A percentile compares a stretch with the other conserved stretches of the same genome.
phyloP scores from a whole-genome alignment of 1,284 basidiomycete species.

The Pisolithus thermaeus region DNA sequence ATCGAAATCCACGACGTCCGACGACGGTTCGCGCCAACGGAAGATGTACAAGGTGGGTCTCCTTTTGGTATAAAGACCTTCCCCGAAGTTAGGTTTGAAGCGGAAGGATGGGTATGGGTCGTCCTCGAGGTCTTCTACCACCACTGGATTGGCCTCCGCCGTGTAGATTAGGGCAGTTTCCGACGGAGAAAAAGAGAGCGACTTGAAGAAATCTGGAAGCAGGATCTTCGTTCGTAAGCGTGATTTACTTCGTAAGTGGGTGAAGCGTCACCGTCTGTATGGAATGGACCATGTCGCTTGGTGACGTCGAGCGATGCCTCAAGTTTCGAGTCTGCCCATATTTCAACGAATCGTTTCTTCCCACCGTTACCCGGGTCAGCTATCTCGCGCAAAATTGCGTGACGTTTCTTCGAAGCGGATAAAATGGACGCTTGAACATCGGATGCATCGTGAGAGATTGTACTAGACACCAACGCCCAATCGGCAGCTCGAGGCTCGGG shows the following conservation, averaged over 20 bases:
- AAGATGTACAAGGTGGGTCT: slow-evolving; percentile 46
- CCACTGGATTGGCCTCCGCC: slow-evolving; percentile 44
- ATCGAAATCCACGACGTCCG: not conserved
- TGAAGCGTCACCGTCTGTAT: slow-evolving; percentile 48
- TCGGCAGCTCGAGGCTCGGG: slow-evolving; percentile 5
- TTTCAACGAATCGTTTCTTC: slow-evolving; percentile 54
- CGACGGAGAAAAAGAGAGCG: slow-evolving; percentile 46
- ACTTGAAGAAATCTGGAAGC: slow-evolving; percentile 41
- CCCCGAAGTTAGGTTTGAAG: slow-evolving; percentile 52
- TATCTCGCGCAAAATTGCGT: slow-evolving; percentile 45
- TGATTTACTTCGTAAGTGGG: not conserved
- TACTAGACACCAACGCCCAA: slow-evolving; percentile 15
- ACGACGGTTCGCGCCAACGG: slow-evolving; percentile 29
- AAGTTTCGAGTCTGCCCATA: slow-evolving; percentile 45
- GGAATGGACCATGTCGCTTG: slow-evolving; percentile 53
- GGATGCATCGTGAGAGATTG: slow-evolving; percentile 33
- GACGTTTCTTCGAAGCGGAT: slow-evolving; percentile 41
- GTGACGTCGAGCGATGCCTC: slow-evolving; percentile 51
- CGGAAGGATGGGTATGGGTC: slow-evolving; percentile 46
- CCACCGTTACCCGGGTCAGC: slow-evolving; percentile 17
- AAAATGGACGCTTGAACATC: slow-evolving; percentile 38
- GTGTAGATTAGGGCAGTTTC: slow-evolving; percentile 50
- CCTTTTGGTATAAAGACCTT: slow-evolving; percentile 44
- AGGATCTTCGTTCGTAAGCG: not conserved
- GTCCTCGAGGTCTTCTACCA: slow-evolving; percentile 19